Conservation (phyloP, 768 basidiomycete genomes). For the Macrolepiota fuliginosa region DNA sequence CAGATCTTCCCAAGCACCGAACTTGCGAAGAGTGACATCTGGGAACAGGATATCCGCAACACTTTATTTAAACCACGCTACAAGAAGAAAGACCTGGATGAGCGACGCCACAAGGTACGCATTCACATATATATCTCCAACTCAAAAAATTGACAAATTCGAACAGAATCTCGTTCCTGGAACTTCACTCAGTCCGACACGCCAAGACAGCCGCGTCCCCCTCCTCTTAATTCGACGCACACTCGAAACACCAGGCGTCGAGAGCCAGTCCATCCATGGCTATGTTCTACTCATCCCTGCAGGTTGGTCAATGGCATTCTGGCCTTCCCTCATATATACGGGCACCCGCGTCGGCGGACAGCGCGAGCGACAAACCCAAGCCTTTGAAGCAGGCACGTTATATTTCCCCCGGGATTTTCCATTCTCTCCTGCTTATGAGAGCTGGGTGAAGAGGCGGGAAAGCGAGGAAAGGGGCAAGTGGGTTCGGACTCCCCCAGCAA, state of each 20-base stretch:
- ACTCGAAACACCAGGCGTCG: conserved; percentile 36
- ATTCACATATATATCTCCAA: background rate
- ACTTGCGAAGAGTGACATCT: conserved; percentile 68
- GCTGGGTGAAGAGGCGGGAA: conserved; percentile 46
- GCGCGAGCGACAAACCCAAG: conserved; percentile 76
- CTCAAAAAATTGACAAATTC: background rate
- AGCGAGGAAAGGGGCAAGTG: conserved; percentile 58
- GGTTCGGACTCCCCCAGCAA: conserved; percentile 85
- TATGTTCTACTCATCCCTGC: conserved; percentile 86
- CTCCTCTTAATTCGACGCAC: conserved; percentile 82
- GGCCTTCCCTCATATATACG: conserved; percentile 77
- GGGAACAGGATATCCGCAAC: conserved; percentile 60
- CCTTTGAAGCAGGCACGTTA: conserved; percentile 73
- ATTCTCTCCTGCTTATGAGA: conserved; percentile 48
- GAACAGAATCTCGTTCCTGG: conserved; percentile 77
- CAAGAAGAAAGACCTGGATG: conserved; percentile 84
- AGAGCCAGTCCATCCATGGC: conserved; percentile 61
- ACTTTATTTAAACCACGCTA: conserved; percentile 59
- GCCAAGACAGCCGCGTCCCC: conserved; percentile 82
- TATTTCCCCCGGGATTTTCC: conserved; percentile 87
- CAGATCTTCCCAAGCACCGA: conserved; percentile 51
- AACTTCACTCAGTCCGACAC: conserved; percentile 57
- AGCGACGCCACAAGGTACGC: conserved; percentile 70
- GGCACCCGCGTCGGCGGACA: conserved; percentile 86
- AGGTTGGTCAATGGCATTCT: conserved; percentile 92